phyloP scores from a whole-genome alignment of 2,329 filamentous ascomycete species.

The Penicillium sp. region DNA sequence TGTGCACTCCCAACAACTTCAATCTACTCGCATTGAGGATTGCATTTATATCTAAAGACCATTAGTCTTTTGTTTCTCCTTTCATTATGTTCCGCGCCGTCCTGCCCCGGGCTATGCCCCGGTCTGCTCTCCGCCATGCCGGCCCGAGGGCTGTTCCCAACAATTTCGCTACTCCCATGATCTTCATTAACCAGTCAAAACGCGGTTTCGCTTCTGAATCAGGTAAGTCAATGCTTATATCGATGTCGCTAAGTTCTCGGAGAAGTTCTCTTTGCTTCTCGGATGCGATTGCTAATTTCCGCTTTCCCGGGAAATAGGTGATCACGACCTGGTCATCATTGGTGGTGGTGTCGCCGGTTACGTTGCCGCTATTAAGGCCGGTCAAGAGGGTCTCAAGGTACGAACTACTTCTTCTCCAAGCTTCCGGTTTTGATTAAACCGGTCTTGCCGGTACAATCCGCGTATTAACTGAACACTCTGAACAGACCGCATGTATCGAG shows the following conservation, averaged over 20 bases:
- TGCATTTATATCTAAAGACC: conserved; percentile 25
- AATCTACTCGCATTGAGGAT: conserved; percentile 26
- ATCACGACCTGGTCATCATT: conserved; percentile 96
- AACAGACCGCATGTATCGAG: conserved; percentile 91
- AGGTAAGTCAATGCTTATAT: conserved; percentile 27
- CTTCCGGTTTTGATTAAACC: background rate
- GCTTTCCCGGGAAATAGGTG: conserved; percentile 55
- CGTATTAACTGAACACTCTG: conserved; percentile 14
- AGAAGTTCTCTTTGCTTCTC: conserved; percentile 18
- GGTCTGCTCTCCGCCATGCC: conserved; percentile 42
- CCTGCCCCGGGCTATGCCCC: conserved; percentile 50
- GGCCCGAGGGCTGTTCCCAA: conserved; percentile 37
- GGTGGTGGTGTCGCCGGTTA: conserved; percentile 98
- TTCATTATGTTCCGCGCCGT: conserved; percentile 53
- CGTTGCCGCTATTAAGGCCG: conserved; percentile 98
- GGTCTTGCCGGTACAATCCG: background rate
- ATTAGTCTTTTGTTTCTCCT: conserved; percentile 27
- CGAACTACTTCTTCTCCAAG: conserved; percentile 15
- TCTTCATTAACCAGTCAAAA: conserved; percentile 51
- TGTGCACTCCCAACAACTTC: conserved; percentile 19
- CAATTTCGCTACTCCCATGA: conserved; percentile 35
- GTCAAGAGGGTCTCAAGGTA: conserved; percentile 95
- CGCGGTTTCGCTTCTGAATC: conserved; percentile 57
- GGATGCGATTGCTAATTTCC: conserved; percentile 22
- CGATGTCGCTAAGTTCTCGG: background rate